Evolutionary conservation across 2,329 filamentous ascomycete species (phyloP), one percentile per base, ranked within the genome.

Genomic region (Lachnellula occidentalis): DNA sequence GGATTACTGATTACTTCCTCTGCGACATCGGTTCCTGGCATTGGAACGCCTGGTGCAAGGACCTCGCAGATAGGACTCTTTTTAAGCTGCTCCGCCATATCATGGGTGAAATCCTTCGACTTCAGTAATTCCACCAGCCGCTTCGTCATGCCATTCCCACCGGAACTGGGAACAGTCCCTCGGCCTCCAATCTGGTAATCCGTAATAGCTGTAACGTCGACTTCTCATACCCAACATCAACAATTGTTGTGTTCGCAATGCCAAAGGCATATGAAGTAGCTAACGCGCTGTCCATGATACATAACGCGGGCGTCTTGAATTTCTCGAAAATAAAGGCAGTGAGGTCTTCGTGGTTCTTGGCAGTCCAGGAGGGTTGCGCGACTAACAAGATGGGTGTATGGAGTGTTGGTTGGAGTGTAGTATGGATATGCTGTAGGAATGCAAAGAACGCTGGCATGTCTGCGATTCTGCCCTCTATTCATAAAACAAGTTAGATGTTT

Each of bases 321-420:
- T 94, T 95, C 73, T 99, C 94, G 67, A 99, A 99, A 61, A 97
- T 83, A 76, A 96, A 99, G 59, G 94, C 90, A 14, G 92, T 88
- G 61, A 99, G 86, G 39, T 81, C 82, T 72, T 97, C 92, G 69
- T 87, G 87, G 71, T 96, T 91, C 58, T 87, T 86, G 8, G 88
- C 83, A 4, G 90, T 91, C 92, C 94, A 99, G 63, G 86, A 86
- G 4, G 94, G 92, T 63, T 95, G 89, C 7, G 88, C 82, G 72
- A 97, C 87, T 59, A 99, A 82, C 70, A 97, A 80, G 61, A 99
- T 90, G 2, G 94, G 92, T 0, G 92, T 96, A 74, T 96, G 94
- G 70, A 96, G 94, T 3, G 90, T 90, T 24, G 90, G 91, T 57
- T 90, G 94, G 56, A 99, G 81, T 47, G 88, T 82, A 71, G 89